These are phyloP conservation scores for Adansonia digitata DNA, from an alignment of 345 rosid genomes.

Conservation along the genomic window DNA sequence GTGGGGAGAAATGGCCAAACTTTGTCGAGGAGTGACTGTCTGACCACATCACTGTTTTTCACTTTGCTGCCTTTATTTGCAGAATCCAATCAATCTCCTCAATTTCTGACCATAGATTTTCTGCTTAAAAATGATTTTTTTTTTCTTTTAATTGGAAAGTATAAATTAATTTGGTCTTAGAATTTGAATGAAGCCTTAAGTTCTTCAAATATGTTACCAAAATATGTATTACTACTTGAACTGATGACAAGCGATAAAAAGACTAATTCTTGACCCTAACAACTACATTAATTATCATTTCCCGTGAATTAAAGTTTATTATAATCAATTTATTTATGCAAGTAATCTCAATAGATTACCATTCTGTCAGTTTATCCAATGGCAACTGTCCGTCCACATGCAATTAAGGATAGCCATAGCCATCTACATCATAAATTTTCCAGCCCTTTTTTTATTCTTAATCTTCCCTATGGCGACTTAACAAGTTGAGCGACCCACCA, in stretches of 20 bases:
- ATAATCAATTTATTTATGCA: neutral
- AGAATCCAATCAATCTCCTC: neutral
- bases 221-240: neutral
- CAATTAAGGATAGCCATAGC: too few relatives aligned
- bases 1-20: neutral
- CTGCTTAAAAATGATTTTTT: neutral
- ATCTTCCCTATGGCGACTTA: neutral
- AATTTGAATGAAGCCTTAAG: too few relatives aligned
- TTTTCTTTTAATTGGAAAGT: neutral
- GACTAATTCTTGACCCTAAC: neutral
- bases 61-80: too few relatives aligned
- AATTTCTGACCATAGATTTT: neutral
- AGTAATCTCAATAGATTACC: too few relatives aligned
- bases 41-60: neutral
- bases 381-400: too few relatives aligned
- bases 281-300: neutral
- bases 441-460: too few relatives aligned
- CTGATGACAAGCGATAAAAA: neutral
- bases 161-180: neutral
- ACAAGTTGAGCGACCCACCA: neutral
- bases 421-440: too few relatives aligned
- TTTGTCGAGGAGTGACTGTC: constrained; percentile 3
- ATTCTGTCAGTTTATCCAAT: too few relatives aligned
- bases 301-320: neutral
- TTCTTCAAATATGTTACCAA: too few relatives aligned